Conservation (phyloP, 805 yeast species). For the Cyberlindnera japonica region DNA sequence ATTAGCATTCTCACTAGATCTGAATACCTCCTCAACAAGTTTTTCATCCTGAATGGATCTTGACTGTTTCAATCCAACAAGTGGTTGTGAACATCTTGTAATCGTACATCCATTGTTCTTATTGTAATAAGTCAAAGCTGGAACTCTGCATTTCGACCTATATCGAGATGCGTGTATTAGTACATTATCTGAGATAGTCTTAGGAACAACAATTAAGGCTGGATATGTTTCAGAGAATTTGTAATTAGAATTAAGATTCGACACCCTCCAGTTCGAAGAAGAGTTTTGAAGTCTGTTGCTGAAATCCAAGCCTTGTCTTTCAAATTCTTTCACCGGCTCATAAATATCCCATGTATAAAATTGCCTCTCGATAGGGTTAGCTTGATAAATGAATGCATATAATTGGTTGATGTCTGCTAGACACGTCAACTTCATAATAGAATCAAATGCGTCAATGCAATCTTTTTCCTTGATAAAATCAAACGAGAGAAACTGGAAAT, state of each 20-base stretch:
- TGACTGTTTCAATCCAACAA: constrained; percentile 84
- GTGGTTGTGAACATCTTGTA: constrained; percentile 87
- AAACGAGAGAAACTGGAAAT: constrained; percentile 76
- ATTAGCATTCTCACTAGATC: constrained; percentile 40
- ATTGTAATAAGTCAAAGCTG: constrained; percentile 76
- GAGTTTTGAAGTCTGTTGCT: constrained; percentile 16
- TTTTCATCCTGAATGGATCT: constrained; percentile 91
- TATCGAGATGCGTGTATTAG: constrained; percentile 79
- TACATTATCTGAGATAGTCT: constrained; percentile 74
- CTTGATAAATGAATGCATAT: constrained; percentile 80
- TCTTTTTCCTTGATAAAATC: constrained; percentile 59
- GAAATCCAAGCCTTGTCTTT: constrained; percentile 61
- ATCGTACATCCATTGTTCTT: constrained; percentile 68
- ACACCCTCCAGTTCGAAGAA: constrained; percentile 59
- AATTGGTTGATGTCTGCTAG: constrained; percentile 49
- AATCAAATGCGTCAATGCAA: constrained; percentile 69
- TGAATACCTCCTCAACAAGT: constrained; percentile 68
- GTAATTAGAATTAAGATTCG: constrained; percentile 61
- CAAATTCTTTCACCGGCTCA: constrained; percentile 58
- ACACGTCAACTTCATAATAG: constrained; percentile 63
- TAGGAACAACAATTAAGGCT: constrained; percentile 60
- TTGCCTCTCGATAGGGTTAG: constrained; percentile 63
- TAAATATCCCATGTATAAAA: constrained; percentile 73
- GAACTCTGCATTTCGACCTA: constrained; percentile 82
- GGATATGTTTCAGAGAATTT: constrained; percentile 79